Conservation (phyloP, 106 monocot species). For the Dendrobium officinale region DNA sequence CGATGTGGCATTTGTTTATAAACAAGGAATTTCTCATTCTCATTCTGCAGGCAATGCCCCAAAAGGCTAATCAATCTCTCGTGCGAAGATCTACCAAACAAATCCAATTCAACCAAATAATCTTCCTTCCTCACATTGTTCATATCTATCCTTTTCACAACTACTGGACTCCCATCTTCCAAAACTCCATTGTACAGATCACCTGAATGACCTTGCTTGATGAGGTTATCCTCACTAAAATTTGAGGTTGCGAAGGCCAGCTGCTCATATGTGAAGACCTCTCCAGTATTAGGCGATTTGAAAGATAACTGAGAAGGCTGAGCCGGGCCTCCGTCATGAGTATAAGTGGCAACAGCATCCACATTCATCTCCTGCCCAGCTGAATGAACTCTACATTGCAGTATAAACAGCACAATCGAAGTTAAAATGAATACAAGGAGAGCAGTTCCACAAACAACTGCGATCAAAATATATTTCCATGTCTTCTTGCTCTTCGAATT, state of each 20-base stretch:
- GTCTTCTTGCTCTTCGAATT: conserved; percentile 19
- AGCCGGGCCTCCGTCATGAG: background rate
- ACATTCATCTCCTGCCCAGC: background rate
- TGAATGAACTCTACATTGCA: conserved; percentile 4
- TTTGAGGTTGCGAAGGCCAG: conserved; percentile 50
- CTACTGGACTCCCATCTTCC: conserved; percentile 51
- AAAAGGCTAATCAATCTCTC: conserved; percentile 58
- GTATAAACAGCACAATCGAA: conserved; percentile 24
- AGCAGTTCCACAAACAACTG: conserved; percentile 40
- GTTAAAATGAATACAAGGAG: conserved; percentile 15
- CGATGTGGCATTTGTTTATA: conserved; percentile 69
- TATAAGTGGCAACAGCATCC: background rate
- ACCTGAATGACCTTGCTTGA: conserved; percentile 81
- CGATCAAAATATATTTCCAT: conserved; percentile 52
- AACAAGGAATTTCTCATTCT: conserved; percentile 74
- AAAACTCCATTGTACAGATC: conserved; percentile 66
- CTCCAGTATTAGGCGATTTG: conserved; percentile 33
- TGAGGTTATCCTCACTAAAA: conserved; percentile 50
- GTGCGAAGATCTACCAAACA: conserved; percentile 55
- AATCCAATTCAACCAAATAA: conserved; percentile 55
- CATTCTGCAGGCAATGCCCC: conserved; percentile 67
- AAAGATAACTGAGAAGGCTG: background rate
- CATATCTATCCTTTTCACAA: conserved; percentile 66
- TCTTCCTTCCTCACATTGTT: conserved; percentile 17
- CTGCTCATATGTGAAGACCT: conserved; percentile 54